Base-by-base conservation (phyloP, 176 grass and related monocot genomes). In the Canna indica region DNA sequence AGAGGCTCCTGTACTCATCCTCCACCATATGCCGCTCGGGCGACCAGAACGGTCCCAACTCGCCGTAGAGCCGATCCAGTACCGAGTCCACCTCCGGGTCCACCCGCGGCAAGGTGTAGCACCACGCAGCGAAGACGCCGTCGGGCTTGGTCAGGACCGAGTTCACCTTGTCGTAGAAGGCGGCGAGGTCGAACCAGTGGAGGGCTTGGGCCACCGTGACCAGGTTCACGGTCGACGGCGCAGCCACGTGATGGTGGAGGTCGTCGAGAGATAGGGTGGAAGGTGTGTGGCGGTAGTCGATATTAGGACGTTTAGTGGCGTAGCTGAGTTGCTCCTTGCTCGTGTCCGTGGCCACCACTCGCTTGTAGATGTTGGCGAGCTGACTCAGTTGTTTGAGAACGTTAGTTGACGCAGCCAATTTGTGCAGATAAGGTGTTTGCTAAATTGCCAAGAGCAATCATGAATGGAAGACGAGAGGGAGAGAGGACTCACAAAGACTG, bases 71-170 rank as follows among this genome's bases (percentile, higher is more conserved):
- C 52, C 75, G 81, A 83, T 79, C 77, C 77, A 88, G 81, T 22
- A 81, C 81, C 20, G 44, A 59, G 86, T 91, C 92, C 29, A 96
- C 92, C 34, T 74, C 76, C 4, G 32, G 59, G 42, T 84, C 59
- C 47, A 96, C 81, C 18, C 73, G 69, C 0, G 93, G 83, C 83
- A 84, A 79, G 9, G 82, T 91, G 78, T 96, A 91, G 81, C 93
- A 96, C 93, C 93, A 96, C 7, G 76, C 83, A 14, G 93, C 93
- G 69, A 96, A 78, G 61, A 96, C 76, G 1, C 92, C 92, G 12
- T 42, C 41, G 20, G 1, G 9, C 5, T 78, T 62, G 72, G 73
- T 78, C 17, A 91, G 85, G 9, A 96, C 34, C 36, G 86, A 83
- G 41, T 73, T 59, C 0, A 17, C 50, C 81, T 89, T 81, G 42